Conservation (phyloP, 73 alveolate species). For the Paramecium caudatum region DNA sequence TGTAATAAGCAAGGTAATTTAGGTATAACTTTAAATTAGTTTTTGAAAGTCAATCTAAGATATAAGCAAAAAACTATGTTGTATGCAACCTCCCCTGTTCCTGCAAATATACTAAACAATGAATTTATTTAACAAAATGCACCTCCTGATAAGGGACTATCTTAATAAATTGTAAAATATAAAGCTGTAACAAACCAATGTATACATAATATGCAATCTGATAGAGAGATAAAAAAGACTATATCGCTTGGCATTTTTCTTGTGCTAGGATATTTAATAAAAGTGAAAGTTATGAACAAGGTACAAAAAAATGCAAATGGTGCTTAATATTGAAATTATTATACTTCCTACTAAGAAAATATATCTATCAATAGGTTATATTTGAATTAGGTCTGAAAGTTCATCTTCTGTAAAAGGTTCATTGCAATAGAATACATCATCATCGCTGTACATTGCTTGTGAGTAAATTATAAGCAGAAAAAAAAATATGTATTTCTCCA, state of each 20-base stretch:
- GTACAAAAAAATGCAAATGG: slow-evolving; percentile 76
- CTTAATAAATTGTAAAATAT: background rate
- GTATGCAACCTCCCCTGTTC: slow-evolving; percentile 71
- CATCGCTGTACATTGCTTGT: slow-evolving; percentile 30
- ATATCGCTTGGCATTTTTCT: slow-evolving; percentile 76
- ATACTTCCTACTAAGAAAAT: slow-evolving; percentile 35
- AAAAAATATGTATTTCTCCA: too few relatives aligned
- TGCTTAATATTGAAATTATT: background rate
- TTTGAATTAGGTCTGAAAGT: background rate
- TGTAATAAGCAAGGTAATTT: slow-evolving; percentile 42
- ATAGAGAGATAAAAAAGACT: slow-evolving; percentile 65
- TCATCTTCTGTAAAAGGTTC: background rate
- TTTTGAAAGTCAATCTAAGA: slow-evolving; percentile 44
- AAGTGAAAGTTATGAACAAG: slow-evolving; percentile 62
- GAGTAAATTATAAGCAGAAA: too few relatives aligned
- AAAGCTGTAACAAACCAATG: slow-evolving; percentile 67
- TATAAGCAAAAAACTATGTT: slow-evolving; percentile 68
- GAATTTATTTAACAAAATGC: slow-evolving; percentile 64
- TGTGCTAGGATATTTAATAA: slow-evolving; percentile 67
- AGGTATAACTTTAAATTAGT: background rate
- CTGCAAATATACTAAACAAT: slow-evolving; percentile 69
- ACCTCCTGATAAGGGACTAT: slow-evolving; percentile 55
- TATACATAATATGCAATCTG: slow-evolving; percentile 67
- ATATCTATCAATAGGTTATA: slow-evolving; percentile 46
- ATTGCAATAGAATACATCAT: slow-evolving; percentile 11